Evolutionary conservation across 306 rosid genomes (phyloP).

Genomic region (Dryas drummondii): DNA sequence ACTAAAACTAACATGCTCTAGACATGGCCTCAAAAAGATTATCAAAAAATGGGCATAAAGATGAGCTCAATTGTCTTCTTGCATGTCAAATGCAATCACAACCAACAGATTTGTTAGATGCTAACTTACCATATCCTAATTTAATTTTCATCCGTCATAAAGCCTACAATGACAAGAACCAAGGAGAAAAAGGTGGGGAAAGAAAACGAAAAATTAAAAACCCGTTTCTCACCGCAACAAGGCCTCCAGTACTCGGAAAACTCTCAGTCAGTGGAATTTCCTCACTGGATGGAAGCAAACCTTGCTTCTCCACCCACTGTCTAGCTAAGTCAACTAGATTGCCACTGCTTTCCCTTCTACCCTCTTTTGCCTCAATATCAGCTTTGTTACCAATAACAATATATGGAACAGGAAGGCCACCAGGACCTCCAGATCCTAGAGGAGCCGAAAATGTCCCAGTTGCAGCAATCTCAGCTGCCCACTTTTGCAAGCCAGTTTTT

Average conservation of each 20-base stretch:
- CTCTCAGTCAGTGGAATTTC: slow-evolving; percentile 94
- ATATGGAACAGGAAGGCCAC: slow-evolving; percentile 95
- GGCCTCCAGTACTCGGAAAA: slow-evolving; percentile 85
- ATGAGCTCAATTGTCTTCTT: neutral
- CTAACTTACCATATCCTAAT: neutral
- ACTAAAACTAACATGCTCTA: neutral
- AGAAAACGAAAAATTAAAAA: slow-evolving; percentile 3
- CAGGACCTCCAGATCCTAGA: slow-evolving; percentile 86
- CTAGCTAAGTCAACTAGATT: slow-evolving; percentile 98
- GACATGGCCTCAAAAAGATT: neutral
- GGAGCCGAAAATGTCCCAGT: slow-evolving; percentile 98
- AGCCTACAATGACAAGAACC: neutral
- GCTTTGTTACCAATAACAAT: slow-evolving; percentile 89
- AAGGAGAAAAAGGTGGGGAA: neutral
- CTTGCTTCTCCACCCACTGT: slow-evolving; percentile 99
- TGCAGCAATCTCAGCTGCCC: slow-evolving; percentile 91
- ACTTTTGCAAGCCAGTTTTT: slow-evolving; percentile 86
- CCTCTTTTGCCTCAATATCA: slow-evolving; percentile 94
- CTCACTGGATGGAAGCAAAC: slow-evolving; percentile 92
- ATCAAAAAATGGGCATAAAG: neutral
- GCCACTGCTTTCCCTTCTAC: slow-evolving; percentile 87
- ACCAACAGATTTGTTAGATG: neutral
- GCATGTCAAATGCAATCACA: neutral
- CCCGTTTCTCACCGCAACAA: slow-evolving; percentile 64
- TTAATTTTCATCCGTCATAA: neutral